Evolutionary conservation across 2,329 filamentous ascomycete genomes (phyloP).

Genomic region (Graphilbum sp.): DNA sequence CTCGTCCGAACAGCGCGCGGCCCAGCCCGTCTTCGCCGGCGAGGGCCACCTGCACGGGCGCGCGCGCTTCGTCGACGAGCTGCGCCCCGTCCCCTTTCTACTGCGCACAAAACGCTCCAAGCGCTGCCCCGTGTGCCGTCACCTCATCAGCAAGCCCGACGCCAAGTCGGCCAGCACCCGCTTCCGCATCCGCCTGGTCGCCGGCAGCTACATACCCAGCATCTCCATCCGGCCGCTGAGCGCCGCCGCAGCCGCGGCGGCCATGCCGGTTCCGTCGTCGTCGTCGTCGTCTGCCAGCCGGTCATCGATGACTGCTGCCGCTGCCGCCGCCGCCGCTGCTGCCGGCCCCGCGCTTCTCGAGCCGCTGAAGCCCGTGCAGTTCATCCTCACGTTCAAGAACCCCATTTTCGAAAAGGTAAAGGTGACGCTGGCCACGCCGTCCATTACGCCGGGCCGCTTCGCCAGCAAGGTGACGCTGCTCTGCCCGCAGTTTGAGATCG

Average conservation of each 20-base stretch:
- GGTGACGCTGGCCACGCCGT: constrained; percentile 74
- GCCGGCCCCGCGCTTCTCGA: constrained; percentile 24
- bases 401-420: constrained; percentile 84
- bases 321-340: constrained; percentile 4
- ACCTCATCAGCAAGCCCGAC: constrained; percentile 91
- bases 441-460: constrained; percentile 60
- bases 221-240: constrained; percentile 54
- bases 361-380: constrained; percentile 53
- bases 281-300: constrained; percentile 4
- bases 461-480: constrained; percentile 74
- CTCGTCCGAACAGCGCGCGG: constrained; percentile 29
- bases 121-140: constrained; percentile 78
- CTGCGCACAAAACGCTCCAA: constrained; percentile 88
- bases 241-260: constrained; percentile 8
- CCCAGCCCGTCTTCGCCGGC: constrained; percentile 20
- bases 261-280: not conserved
- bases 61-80: constrained; percentile 51
- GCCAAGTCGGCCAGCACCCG: constrained; percentile 75
- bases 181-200: constrained; percentile 84
- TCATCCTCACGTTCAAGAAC: constrained; percentile 80
- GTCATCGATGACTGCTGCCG: constrained; percentile 10
- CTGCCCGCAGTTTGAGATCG: constrained; percentile 87
- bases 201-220: constrained; percentile 72
- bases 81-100: constrained; percentile 68
- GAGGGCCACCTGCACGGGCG: constrained; percentile 29